Base-by-base conservation (phyloP, 805 yeast genomes). In the Starmerella davenportii region DNA sequence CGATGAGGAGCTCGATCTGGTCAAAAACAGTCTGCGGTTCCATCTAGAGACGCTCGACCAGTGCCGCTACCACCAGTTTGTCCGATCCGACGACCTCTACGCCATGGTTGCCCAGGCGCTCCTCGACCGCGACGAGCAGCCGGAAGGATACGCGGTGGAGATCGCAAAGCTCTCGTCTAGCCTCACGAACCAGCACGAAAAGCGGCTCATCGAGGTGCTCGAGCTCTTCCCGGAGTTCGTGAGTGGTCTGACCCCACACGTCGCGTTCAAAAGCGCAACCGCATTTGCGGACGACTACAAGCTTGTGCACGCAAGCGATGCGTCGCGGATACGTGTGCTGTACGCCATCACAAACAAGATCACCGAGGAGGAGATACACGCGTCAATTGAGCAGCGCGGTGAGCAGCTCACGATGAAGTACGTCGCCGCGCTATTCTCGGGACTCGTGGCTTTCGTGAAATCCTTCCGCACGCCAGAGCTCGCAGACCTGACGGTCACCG, bases 261-360 rank as follows among this genome's bases (percentile, higher is more conserved):
- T 69, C 32, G 75, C 82, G 30, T 54, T 61, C 34, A 58, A 62
- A 4, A 66, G 76, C 2, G 68, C 90, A 1, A 56, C 59, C 38
- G 60, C 70, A 28, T 69, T 84, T 29, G 78, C 85, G 1, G 55
- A 68, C 36, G 82, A 85, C 3, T 62, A 80, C 47, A 70, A 68
- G 40, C 69, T 72, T 7, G 62, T 79, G 38, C 21, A 36, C 21
- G 30, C 21, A n/a, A 24, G 38, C 30, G 46, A 44, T 30, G 19
- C 43, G 1, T 40, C 40, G 24, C 46, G 37, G 27, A 37, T 45
- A n/a, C 40, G 93, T 5, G 70, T 87, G 1, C 73, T 90, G 37
- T 90, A 90, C 58, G 74, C 92, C 0, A 64, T 87, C 45, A 72
- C 79, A 16, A 90, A 90, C 53, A 56, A 79, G 42, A 59, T 87